Conservation (phyloP, 768 basidiomycete genomes). For the Tylopilus subfusipes region DNA sequence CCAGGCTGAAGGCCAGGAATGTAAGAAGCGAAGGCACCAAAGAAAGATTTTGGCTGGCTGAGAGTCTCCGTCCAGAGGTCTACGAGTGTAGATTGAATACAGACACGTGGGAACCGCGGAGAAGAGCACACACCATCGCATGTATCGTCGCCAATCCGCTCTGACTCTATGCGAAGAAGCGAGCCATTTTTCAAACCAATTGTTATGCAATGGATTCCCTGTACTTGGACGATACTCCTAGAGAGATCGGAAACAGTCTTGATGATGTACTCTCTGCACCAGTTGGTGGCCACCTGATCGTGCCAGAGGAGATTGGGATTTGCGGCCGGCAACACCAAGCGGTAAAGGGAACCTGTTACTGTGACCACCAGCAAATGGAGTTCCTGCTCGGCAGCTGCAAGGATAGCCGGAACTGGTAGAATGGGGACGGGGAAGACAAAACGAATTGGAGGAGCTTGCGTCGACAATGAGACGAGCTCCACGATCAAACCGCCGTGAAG, state of each 20-base stretch:
- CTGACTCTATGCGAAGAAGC: conserved; percentile 67
- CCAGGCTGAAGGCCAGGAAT: conserved; percentile 50
- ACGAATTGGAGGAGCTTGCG: conserved; percentile 62
- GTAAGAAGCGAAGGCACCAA: conserved; percentile 65
- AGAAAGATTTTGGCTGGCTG: conserved; percentile 62
- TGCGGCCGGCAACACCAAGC: conserved; percentile 61
- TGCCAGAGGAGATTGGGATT: conserved; percentile 56
- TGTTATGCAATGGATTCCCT: conserved; percentile 64
- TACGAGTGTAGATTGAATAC: conserved; percentile 29
- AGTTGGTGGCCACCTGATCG: conserved; percentile 48
- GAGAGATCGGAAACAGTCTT: conserved; percentile 45
- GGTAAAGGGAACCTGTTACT: conserved; percentile 65
- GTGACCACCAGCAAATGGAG: conserved; percentile 74
- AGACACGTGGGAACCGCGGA: background rate
- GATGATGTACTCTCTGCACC: conserved; percentile 67
- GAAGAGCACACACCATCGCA: conserved; percentile 50
- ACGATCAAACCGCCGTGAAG: conserved; percentile 71
- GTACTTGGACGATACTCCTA: conserved; percentile 56
- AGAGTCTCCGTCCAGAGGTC: conserved; percentile 71
- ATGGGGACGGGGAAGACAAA: conserved; percentile 74
- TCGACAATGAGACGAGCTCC: conserved; percentile 73
- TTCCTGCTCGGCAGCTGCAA: conserved; percentile 43
- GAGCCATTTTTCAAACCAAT: conserved; percentile 59
- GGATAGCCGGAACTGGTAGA: conserved; percentile 61
- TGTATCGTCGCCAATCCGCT: conserved; percentile 49